Conservation (phyloP, 164 flowering plant genomes). For the Umbilicus rupestris region DNA sequence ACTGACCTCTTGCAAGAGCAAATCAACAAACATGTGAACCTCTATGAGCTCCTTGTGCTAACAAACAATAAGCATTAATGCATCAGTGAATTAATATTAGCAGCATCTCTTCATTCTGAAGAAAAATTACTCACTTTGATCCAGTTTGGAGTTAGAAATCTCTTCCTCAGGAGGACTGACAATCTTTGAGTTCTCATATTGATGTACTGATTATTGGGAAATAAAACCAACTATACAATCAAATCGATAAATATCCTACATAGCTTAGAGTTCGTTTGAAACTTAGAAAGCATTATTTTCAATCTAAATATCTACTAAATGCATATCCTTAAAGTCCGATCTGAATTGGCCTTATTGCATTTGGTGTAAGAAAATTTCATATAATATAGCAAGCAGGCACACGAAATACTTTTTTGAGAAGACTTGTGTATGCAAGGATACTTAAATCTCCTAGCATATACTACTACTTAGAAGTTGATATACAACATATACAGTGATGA, state of each 20-base stretch:
- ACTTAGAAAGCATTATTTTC: background rate
- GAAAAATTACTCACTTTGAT: conserved; percentile 52
- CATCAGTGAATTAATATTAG: background rate
- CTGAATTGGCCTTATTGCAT: background rate
- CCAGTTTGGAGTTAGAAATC: conserved; percentile 96
- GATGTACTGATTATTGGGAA: conserved; percentile 46
- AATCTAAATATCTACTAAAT: background rate
- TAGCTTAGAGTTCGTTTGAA: background rate
- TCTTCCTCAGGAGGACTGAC: conserved; percentile 71
- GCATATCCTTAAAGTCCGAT: background rate
- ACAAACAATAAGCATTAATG: conserved; percentile 10
- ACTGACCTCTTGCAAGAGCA: conserved; percentile 83
- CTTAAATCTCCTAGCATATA: background rate
- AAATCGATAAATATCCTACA: background rate
- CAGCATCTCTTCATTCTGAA: background rate
- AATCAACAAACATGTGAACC: conserved; percentile 98
- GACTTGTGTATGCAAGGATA: background rate
- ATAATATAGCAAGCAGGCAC: background rate
- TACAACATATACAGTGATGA: background rate
- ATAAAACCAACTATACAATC: background rate
- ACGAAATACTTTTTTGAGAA: background rate
- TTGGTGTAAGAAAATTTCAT: background rate
- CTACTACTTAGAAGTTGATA: background rate
- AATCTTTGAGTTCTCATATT: conserved; percentile 72
- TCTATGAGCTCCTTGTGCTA: conserved; percentile 99